A percentile compares a stretch with the other conserved stretches of the same genome.
Conservation (phyloP, 306 rosid genomes). For the Quercus glauca region DNA sequence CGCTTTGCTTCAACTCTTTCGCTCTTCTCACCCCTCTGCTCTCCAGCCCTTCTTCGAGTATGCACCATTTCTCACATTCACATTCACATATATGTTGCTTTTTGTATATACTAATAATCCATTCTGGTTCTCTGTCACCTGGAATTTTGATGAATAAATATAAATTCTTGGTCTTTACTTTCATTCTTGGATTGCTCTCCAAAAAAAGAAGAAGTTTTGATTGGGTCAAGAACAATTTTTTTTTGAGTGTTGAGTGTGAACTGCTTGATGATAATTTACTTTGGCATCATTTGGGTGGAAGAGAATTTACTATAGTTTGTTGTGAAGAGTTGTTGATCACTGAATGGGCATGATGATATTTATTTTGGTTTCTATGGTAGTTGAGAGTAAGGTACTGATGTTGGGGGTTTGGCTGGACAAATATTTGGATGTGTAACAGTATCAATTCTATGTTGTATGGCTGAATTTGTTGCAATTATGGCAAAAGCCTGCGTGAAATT, state of each 20-base stretch:
- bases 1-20: constrained; percentile 55
- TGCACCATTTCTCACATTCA: neutral
- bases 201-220: neutral
- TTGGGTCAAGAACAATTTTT: neutral
- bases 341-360: neutral
- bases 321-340: neutral
- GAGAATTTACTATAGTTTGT: too few species aligned
- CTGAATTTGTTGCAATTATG: too few species aligned
- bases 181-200: neutral
- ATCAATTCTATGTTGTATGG: too few species aligned
- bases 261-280: neutral
- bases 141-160: neutral
- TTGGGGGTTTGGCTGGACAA: neutral
- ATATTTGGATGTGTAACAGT: too few species aligned
- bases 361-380: neutral
- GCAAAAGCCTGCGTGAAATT: too few species aligned
- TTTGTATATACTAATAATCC: neutral
- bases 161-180: neutral
- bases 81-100: neutral
- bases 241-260: neutral
- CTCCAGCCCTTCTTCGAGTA: constrained; percentile 87
- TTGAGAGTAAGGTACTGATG: neutral
- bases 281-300: neutral
- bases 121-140: neutral
- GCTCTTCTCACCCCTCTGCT: constrained; percentile 34